A percentile compares a stretch with the other conserved stretches of the same genome.
Conservation (phyloP, 371 early-diverging fungal species). For the Mortierella sp. region DNA sequence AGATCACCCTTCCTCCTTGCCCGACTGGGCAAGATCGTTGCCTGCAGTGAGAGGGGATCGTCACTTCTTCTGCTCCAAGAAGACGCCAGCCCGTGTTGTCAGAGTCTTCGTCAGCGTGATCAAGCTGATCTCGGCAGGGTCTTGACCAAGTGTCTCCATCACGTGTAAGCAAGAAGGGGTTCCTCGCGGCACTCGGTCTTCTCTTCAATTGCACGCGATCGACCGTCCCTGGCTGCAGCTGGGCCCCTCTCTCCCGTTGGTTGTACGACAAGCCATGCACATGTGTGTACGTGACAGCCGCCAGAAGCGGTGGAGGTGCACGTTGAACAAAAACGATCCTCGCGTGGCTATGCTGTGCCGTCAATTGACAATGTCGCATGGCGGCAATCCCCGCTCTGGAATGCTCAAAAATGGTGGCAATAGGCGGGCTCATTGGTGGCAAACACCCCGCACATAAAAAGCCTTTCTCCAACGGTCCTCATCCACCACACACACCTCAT, state of each 20-base stretch:
- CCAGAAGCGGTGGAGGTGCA: too few species aligned
- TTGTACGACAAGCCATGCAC: too few species aligned
- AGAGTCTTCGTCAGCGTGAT: too few species aligned
- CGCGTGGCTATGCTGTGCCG: conserved; percentile 2
- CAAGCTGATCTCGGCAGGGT: neutral
- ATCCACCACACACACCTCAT: neutral
- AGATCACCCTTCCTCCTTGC: neutral
- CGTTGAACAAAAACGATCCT: too few species aligned
- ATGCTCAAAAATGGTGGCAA: conserved; percentile 1
- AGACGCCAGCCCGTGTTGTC: too few species aligned
- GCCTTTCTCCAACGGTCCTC: neutral
- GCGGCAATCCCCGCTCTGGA: neutral
- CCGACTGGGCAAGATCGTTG: neutral
- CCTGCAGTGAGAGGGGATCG: too few species aligned
- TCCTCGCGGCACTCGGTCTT: neutral
- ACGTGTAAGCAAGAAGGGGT: conserved; percentile 1
- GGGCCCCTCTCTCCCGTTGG: neutral
- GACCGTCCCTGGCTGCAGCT: too few species aligned
- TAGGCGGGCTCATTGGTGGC: neutral
- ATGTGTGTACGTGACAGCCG: too few species aligned
- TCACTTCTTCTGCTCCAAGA: too few species aligned
- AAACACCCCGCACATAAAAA: neutral
- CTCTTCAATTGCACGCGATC: conserved; percentile 3
- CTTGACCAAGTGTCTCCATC: neutral
- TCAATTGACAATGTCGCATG: neutral